These are phyloP conservation scores for Sclerospora graminicola DNA, from an alignment of 352 stramenopile genomes.

Conservation along the genomic window DNA sequence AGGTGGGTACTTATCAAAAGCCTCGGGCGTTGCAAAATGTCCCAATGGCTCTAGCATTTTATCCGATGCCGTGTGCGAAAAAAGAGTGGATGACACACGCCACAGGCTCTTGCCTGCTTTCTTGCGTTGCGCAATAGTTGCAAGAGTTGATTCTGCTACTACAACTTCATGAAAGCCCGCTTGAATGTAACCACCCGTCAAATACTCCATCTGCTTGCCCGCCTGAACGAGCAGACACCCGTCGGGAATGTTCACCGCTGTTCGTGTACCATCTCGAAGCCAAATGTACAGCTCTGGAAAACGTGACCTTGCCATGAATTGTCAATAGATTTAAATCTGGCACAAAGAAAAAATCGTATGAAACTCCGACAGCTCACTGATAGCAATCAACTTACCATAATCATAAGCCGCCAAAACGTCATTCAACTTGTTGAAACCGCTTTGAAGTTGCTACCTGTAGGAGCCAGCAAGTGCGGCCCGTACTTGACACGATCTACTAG, in stretches of 20 bases:
- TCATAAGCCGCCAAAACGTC: slow-evolving; percentile 89
- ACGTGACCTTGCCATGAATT: slow-evolving; percentile 88
- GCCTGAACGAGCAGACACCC: slow-evolving; percentile 85
- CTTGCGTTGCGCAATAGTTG: slow-evolving; percentile 66
- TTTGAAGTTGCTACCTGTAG: slow-evolving; percentile 84
- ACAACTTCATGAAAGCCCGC: slow-evolving; percentile 91
- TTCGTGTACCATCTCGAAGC: slow-evolving; percentile 80
- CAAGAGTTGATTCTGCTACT: slow-evolving; percentile 59
- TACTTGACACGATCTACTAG: slow-evolving; percentile 73
- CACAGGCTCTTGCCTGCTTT: slow-evolving; percentile 69
- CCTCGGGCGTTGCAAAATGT: slow-evolving; percentile 62
- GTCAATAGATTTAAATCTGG: slow-evolving; percentile 89
- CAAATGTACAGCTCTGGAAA: slow-evolving; percentile 89
- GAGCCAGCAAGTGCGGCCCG: slow-evolving; percentile 85
- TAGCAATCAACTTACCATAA: slow-evolving; percentile 35
- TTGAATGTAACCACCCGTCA: slow-evolving; percentile 87
- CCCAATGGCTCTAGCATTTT: slow-evolving; percentile 73
- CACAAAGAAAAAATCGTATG: too few relatives aligned
- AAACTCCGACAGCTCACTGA: background rate
- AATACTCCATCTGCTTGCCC: slow-evolving; percentile 89
- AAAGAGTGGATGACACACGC: slow-evolving; percentile 88
- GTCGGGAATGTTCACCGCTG: slow-evolving; percentile 81
- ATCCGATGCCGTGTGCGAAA: slow-evolving; percentile 88
- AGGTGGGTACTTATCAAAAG: slow-evolving; percentile 62
- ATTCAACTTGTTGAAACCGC: slow-evolving; percentile 67